Evolutionary conservation across 495 filamentous ascomycete species (phyloP).

Genomic region (Evernia prunastri): DNA sequence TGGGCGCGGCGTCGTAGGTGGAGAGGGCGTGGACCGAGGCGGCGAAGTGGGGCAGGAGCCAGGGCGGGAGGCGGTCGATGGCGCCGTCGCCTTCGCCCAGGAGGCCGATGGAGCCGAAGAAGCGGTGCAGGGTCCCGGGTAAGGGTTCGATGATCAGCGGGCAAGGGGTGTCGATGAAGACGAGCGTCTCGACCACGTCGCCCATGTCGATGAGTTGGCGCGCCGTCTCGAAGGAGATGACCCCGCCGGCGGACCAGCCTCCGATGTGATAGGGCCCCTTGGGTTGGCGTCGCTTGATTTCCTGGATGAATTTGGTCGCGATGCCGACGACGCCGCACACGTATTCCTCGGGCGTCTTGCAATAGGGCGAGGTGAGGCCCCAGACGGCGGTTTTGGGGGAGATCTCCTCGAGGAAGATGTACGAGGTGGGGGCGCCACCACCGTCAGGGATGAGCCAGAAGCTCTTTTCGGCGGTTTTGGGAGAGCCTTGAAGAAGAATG

Average conservation of each 20-base stretch:
- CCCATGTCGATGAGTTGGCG: slow-evolving; percentile 61
- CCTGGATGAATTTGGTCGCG: slow-evolving; percentile 52
- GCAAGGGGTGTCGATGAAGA: slow-evolving; percentile 79
- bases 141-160: slow-evolving; percentile 71
- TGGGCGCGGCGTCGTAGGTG: slow-evolving; percentile 60
- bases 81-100: slow-evolving; percentile 57
- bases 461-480: slow-evolving; percentile 38
- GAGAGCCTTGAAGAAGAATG: slow-evolving; percentile 45
- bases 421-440: slow-evolving; percentile 51
- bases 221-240: slow-evolving; percentile 78
- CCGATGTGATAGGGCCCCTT: slow-evolving; percentile 63
- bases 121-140: slow-evolving; percentile 66
- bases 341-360: slow-evolving; percentile 53
- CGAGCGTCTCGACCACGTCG: slow-evolving; percentile 64
- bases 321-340: slow-evolving; percentile 51
- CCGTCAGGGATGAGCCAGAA: slow-evolving; percentile 49
- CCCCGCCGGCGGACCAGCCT: slow-evolving; percentile 82
- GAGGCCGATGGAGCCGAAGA: slow-evolving; percentile 73
- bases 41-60: slow-evolving; percentile 80
- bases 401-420: slow-evolving; percentile 53
- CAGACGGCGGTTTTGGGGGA: slow-evolving; percentile 50
- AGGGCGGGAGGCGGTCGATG: slow-evolving; percentile 57
- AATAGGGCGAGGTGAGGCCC: slow-evolving; percentile 61
- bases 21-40: slow-evolving; percentile 68
- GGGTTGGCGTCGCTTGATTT: slow-evolving; percentile 67